Conservation (phyloP, 1,139 yeast species). For the Candida smagusa region DNA sequence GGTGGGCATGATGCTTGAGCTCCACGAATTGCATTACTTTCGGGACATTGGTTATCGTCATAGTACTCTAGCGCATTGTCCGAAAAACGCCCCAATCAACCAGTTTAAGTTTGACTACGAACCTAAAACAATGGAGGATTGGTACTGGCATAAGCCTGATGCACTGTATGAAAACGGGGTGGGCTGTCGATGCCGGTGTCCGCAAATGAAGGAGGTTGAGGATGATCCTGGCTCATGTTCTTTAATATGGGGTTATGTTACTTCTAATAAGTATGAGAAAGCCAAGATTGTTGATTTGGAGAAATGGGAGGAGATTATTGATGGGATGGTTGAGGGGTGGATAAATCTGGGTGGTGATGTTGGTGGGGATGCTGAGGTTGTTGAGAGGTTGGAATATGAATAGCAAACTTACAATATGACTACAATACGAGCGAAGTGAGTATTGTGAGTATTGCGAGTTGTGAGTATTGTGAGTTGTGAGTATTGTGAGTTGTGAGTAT, state of each 20-base stretch:
- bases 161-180: conserved; percentile 50
- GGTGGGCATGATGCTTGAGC: conserved; percentile 64
- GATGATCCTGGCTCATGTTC: conserved; percentile 53
- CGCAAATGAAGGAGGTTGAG: conserved; percentile 54
- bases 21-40: conserved; percentile 77
- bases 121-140: conserved; percentile 22
- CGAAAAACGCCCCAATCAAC: conserved; percentile 51
- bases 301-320: conserved; percentile 30
- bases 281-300: conserved; percentile 30
- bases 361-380: conserved; percentile 18
- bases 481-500: too few relatives aligned
- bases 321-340: conserved; percentile 21
- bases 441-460: too few relatives aligned
- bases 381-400: conserved; percentile 5
- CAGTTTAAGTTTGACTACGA: conserved; percentile 45
- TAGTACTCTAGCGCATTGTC: conserved; percentile 79
- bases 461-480: too few relatives aligned
- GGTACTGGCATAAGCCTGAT: conserved; percentile 45
- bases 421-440: too few relatives aligned
- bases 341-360: conserved; percentile 27
- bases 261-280: conserved; percentile 32
- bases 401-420: too few relatives aligned
- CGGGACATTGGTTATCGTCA: conserved; percentile 88
- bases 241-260: conserved; percentile 50
- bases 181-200: conserved; percentile 88